Conservation (phyloP, 2,329 filamentous ascomycete genomes). For the Colletotrichum viniferum region DNA sequence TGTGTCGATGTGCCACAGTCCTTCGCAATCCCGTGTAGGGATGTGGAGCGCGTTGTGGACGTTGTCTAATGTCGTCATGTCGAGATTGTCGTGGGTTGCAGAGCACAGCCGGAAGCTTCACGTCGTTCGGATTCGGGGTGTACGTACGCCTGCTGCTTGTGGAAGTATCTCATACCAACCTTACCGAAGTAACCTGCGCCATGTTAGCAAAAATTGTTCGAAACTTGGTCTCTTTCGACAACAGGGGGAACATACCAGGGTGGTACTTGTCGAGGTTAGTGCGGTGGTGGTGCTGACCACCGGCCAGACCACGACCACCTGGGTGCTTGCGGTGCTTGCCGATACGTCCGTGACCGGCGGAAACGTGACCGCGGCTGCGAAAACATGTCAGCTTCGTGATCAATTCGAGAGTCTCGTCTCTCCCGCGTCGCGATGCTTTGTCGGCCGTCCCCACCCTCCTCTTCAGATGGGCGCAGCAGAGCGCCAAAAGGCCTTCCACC, state of each 20-base stretch:
- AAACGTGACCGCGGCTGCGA: constrained; percentile 91
- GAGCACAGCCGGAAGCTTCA: not conserved
- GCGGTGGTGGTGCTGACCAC: constrained; percentile 99
- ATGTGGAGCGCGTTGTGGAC: not conserved
- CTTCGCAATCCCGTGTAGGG: no score
- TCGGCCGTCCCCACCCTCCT: not conserved
- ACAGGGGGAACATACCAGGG: constrained; percentile 22
- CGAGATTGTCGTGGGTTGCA: not conserved
- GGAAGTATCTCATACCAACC: constrained; percentile 95
- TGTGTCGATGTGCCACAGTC: not conserved
- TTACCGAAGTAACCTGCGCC: constrained; percentile 99
- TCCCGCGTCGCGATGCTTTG: not conserved
- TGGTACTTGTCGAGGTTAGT: constrained; percentile 87
- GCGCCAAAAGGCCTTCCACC: not conserved
- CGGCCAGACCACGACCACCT: constrained; percentile 85
- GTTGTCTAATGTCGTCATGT: not conserved
- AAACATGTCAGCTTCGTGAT: constrained; percentile 24
- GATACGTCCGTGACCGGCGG: constrained; percentile 96
- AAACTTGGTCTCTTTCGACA: not conserved
- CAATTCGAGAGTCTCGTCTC: not conserved
- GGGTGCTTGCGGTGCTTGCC: constrained; percentile 98
- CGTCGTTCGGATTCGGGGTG: not conserved
- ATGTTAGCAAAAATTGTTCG: constrained; percentile 63
- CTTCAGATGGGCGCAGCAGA: not conserved
- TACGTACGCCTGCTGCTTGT: constrained; percentile 77